Conservation (phyloP, 2,329 filamentous ascomycete species). For the Colletotrichum salicis region DNA sequence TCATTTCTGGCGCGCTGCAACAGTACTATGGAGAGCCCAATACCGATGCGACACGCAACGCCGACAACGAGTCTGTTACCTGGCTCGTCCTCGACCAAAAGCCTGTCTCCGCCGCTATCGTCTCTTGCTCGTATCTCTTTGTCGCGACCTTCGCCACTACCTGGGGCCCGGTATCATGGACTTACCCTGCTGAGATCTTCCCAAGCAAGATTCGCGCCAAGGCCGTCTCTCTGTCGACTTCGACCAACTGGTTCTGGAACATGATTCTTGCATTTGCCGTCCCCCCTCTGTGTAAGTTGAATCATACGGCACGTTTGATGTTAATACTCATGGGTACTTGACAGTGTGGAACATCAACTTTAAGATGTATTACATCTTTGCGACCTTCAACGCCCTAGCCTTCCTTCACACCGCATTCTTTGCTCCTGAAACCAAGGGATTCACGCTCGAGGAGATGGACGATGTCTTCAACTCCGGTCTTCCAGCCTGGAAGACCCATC, state of each 20-base stretch:
- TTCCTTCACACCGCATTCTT: slow-evolving; percentile 75
- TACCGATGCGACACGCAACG: slow-evolving; percentile 48
- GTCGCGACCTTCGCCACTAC: slow-evolving; percentile 60
- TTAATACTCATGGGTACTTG: not conserved
- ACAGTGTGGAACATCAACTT: slow-evolving; percentile 63
- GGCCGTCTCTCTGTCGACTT: slow-evolving; percentile 55
- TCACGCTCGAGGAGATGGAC: slow-evolving; percentile 76
- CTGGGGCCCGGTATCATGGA: slow-evolving; percentile 59
- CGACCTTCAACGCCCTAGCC: slow-evolving; percentile 74
- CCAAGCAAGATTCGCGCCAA: slow-evolving; percentile 54
- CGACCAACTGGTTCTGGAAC: slow-evolving; percentile 56
- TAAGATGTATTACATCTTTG: slow-evolving; percentile 80
- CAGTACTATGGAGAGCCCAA: slow-evolving; percentile 67
- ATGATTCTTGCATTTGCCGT: slow-evolving; percentile 66
- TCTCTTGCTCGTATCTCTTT: slow-evolving; percentile 74
- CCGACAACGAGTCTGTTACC: slow-evolving; percentile 59
- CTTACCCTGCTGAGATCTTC: slow-evolving; percentile 60
- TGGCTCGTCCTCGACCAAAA: slow-evolving; percentile 66
- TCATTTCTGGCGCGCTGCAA: slow-evolving; percentile 71
- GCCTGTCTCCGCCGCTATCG: slow-evolving; percentile 69
- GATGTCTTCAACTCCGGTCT: slow-evolving; percentile 73
- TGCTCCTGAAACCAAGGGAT: slow-evolving; percentile 69
- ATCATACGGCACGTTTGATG: not conserved
- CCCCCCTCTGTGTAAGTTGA: slow-evolving; percentile 50
- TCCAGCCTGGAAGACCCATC: slow-evolving; percentile 66